These are phyloP conservation scores for Cyberlindnera mycetangii DNA, from an alignment of 805 yeast species.

Conservation along the genomic window DNA sequence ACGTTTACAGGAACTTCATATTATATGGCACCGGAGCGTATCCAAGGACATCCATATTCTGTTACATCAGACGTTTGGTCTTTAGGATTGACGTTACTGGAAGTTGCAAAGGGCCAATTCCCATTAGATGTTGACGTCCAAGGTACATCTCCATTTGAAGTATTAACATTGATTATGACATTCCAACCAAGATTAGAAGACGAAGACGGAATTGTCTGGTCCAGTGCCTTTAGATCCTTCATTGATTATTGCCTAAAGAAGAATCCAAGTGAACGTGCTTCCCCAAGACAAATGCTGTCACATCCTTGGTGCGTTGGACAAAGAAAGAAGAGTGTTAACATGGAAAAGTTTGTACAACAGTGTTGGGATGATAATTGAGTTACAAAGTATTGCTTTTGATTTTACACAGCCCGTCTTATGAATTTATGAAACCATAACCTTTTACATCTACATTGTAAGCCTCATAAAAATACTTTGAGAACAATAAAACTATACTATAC, in stretches of 20 bases:
- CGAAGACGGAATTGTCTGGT: constrained; percentile 77
- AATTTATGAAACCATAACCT: not conserved
- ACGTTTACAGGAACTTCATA: constrained; percentile 97
- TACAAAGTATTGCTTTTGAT: not conserved
- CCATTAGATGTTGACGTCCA: constrained; percentile 51
- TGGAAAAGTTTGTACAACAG: constrained; percentile 79
- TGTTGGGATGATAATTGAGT: constrained; percentile 26
- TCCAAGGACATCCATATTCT: constrained; percentile 91
- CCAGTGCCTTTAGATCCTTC: constrained; percentile 78
- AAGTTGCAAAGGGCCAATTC: constrained; percentile 89
- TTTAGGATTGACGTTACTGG: constrained; percentile 84
- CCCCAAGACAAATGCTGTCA: constrained; percentile 87
- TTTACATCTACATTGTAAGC: not conserved
- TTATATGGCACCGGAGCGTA: constrained; percentile 98
- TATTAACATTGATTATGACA: constrained; percentile 75
- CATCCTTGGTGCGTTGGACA: constrained; percentile 94
- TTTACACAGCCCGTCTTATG: not conserved
- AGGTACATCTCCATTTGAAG: constrained; percentile 80
- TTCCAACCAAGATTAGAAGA: constrained; percentile 79
- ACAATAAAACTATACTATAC: not conserved
- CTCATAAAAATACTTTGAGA: not conserved
- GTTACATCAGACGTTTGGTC: constrained; percentile 98
- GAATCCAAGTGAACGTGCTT: constrained; percentile 76
- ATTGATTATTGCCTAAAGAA: constrained; percentile 77
- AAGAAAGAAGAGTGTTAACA: constrained; percentile 65